phyloP scores from a whole-genome alignment of 1,284 basidiomycete genomes.

The Pyrrhoderma lamaoense region DNA sequence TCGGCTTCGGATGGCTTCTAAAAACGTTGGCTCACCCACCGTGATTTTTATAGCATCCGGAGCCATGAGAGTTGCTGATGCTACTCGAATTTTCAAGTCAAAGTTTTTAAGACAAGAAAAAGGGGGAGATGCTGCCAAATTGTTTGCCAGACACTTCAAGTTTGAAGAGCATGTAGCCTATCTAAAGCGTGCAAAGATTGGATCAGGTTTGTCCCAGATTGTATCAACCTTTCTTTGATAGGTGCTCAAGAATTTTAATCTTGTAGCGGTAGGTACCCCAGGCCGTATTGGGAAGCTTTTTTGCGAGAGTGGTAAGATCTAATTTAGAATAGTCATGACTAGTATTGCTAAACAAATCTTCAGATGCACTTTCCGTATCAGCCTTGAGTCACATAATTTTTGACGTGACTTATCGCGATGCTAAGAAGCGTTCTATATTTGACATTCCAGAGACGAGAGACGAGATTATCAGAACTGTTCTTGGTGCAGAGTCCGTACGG shows the following conservation, averaged over 20 bases:
- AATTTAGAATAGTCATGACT: not conserved
- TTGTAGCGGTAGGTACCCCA: slow-evolving; percentile 68
- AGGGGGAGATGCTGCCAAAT: slow-evolving; percentile 76
- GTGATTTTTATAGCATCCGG: slow-evolving; percentile 70
- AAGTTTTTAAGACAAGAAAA: slow-evolving; percentile 65
- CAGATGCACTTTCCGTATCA: slow-evolving; percentile 63
- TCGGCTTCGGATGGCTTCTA: slow-evolving; percentile 65
- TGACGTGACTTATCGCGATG: slow-evolving; percentile 61
- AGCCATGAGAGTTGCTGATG: slow-evolving; percentile 72
- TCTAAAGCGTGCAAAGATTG: slow-evolving; percentile 67
- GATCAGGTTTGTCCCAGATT: slow-evolving; percentile 29
- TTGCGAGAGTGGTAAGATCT: slow-evolving; percentile 57
- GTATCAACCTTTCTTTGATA: not conserved
- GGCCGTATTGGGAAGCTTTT: slow-evolving; percentile 75
- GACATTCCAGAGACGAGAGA: slow-evolving; percentile 78
- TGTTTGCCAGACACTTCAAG: slow-evolving; percentile 84
- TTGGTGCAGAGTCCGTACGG: slow-evolving; percentile 54
- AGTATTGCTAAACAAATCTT: slow-evolving; percentile 11
- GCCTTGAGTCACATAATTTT: slow-evolving; percentile 77
- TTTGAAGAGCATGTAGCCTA: slow-evolving; percentile 72
- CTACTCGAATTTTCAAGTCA: slow-evolving; percentile 63
- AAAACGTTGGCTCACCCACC: slow-evolving; percentile 68
- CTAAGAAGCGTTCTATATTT: slow-evolving; percentile 66
- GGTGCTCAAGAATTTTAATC: not conserved
- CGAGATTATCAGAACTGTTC: slow-evolving; percentile 69